Conservation (phyloP, 2,329 filamentous ascomycete genomes). For the Aphanoascus verrucosus region DNA sequence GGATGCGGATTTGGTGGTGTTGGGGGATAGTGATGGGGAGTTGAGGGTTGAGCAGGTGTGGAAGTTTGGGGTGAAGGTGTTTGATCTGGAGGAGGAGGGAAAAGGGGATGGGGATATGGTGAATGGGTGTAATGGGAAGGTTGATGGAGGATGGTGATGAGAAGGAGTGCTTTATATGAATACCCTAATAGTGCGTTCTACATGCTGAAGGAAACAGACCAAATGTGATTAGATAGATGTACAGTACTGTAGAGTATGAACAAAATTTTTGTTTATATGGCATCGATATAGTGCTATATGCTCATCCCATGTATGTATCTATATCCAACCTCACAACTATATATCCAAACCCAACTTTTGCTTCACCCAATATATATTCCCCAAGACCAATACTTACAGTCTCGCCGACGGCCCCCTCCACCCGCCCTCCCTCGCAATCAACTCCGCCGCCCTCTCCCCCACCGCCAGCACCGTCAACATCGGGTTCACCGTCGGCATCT, state of each 20-base stretch:
- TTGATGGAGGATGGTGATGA: too few relatives aligned
- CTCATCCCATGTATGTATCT: too few relatives aligned
- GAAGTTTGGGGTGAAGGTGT: conserved; percentile 34
- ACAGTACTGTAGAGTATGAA: too few relatives aligned
- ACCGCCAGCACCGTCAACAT: conserved; percentile 82
- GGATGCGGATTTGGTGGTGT: conserved; percentile 34
- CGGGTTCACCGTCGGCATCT: conserved; percentile 76
- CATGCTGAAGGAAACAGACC: too few relatives aligned
- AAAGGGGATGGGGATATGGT: background rate
- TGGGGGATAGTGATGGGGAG: conserved; percentile 23
- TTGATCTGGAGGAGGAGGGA: conserved; percentile 26
- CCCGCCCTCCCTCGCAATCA: conserved; percentile 64
- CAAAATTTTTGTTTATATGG: too few relatives aligned
- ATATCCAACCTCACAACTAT: too few relatives aligned
- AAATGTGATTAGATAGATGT: too few relatives aligned
- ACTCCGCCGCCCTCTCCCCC: conserved; percentile 72
- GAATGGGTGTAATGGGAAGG: background rate
- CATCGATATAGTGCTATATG: too few relatives aligned
- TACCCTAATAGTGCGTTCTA: too few relatives aligned
- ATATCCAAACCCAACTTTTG: too few relatives aligned
- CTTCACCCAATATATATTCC: too few relatives aligned
- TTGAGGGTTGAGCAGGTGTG: conserved; percentile 35
- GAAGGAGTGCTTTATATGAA: too few relatives aligned
- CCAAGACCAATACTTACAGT: conserved; percentile 32
- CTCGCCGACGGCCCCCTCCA: conserved; percentile 50